Percentiles rank a stretch among this genome's conserved stretches.
phyloP scores from a whole-genome alignment of 2,329 filamentous ascomycete genomes.

The Cladophialophora exuberans region DNA sequence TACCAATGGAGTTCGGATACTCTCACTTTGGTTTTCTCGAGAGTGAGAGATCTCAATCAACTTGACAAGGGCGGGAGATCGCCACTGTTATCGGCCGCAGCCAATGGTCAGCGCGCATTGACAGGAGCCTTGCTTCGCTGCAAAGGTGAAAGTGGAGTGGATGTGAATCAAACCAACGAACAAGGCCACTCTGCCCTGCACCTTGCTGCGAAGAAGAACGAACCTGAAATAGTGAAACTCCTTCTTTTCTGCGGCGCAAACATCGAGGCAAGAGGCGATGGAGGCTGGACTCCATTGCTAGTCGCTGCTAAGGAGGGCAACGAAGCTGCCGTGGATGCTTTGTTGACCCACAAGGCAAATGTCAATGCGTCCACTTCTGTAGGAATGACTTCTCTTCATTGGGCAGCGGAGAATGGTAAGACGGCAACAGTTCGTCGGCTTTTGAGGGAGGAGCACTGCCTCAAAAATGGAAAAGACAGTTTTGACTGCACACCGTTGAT shows the following conservation, averaged over 20 bases:
- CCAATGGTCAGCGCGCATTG: conserved; percentile 57
- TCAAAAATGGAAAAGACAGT: conserved; percentile 40
- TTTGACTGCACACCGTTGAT: conserved; percentile 48
- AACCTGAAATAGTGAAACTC: conserved; percentile 38
- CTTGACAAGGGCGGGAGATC: conserved; percentile 54
- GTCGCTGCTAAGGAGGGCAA: conserved; percentile 57
- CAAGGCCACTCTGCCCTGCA: conserved; percentile 53
- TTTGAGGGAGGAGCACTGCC: conserved; percentile 7
- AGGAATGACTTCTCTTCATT: conserved; percentile 44
- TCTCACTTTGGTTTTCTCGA: conserved; percentile 45
- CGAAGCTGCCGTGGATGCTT: conserved; percentile 47
- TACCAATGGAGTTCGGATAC: conserved; percentile 54
- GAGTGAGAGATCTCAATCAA: conserved; percentile 46
- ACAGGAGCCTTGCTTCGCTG: conserved; percentile 51
- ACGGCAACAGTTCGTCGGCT: conserved; percentile 37
- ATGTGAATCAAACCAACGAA: conserved; percentile 48
- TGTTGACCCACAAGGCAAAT: conserved; percentile 43
- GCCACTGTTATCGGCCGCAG: conserved; percentile 62
- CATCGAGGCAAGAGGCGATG: conserved; percentile 42
- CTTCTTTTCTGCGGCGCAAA: conserved; percentile 44
- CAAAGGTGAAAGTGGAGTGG: conserved; percentile 35
- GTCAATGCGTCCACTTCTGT: conserved; percentile 41
- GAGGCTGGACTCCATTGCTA: conserved; percentile 58
- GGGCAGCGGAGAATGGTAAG: conserved; percentile 46
- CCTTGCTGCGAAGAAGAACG: conserved; percentile 51